Base-by-base conservation (phyloP, 2,329 filamentous ascomycete species). In the Epichloe hybrida region DNA sequence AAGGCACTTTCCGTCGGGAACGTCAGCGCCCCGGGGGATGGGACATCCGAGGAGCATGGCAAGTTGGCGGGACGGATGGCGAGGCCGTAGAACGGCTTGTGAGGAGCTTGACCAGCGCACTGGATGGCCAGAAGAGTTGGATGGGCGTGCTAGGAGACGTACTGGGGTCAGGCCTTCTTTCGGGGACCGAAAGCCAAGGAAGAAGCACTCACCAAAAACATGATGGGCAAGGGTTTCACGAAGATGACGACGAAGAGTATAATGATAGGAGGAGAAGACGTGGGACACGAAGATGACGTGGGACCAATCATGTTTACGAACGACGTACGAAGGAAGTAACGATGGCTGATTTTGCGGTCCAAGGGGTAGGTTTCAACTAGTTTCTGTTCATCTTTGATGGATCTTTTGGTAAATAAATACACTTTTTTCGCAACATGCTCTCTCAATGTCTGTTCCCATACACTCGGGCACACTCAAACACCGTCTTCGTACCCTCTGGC, bases 31-130 rank as follows among this genome's bases (percentile, higher is more conserved):
- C 54, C 1, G 65, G 63, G 68, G 68, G 66, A 7, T 65, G 61
- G 60, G 58, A 69, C 12, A 58, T 72, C 15, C 61, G 57, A 0
- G 72, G 73, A 0, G 62, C 66, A 13, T 76, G 73, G 73, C 66
- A 68, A 23, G 62, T 75, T 0, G 65, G 62, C 2, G 71, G 72
- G 5, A 72, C 71, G 0, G 70, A 76, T 23, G 56, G 57, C 1
- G 66, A 68, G 47, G 60, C 63, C 27, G 67, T 74, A 4, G 70
- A 74, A 35, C 58, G 56, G 17, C 48, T 65, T 6, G 59, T 61
- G 34, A 58, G 55, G 43, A 54, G 55, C 37, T 54, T 65, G 3
- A 61, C 59, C 39, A 58, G 57, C 20, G 60, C 60, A 40, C 55
- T 67, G 12, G 62, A 61, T 34, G 65, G 65, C 0, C 61, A 56